Percentiles rank a stretch among this genome's conserved stretches.
Conservation (phyloP, 2,329 filamentous ascomycete species). For the Lithohypha guttulata region DNA sequence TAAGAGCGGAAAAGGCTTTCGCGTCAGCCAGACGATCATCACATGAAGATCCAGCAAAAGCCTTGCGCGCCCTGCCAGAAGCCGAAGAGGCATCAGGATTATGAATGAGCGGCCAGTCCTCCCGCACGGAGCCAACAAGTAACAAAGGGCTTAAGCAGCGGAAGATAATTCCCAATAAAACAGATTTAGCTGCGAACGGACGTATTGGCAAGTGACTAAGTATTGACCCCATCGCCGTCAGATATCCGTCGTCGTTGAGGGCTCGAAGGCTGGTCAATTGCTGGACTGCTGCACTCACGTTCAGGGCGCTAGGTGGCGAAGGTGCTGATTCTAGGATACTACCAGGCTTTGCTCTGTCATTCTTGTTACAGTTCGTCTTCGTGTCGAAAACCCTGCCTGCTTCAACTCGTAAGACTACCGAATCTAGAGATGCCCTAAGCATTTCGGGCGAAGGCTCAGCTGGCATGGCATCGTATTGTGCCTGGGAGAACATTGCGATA, state of each 20-base stretch:
- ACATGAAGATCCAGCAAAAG: constrained; percentile 3
- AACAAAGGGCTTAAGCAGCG: constrained; percentile 84
- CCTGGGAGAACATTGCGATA: constrained; percentile 88
- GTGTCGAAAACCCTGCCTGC: neutral
- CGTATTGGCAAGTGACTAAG: constrained; percentile 81
- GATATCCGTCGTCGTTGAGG: constrained; percentile 65
- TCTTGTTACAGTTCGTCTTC: neutral
- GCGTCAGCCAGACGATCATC: constrained; percentile 6
- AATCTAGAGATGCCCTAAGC: constrained; percentile 44
- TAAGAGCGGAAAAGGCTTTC: neutral
- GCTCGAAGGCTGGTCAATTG: constrained; percentile 86
- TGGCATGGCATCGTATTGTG: constrained; percentile 62
- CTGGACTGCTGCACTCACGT: constrained; percentile 84
- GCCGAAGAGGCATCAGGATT: neutral
- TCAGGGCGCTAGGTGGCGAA: constrained; percentile 65
- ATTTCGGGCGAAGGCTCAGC: constrained; percentile 56
- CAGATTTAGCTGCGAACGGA: constrained; percentile 86
- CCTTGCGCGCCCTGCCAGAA: neutral
- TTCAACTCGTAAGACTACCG: constrained; percentile 2
- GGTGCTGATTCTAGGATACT: neutral
- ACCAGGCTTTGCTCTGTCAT: neutral
- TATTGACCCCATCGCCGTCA: constrained; percentile 77
- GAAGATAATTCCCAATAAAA: constrained; percentile 75
- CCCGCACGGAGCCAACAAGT: constrained; percentile 50
- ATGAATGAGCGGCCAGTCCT: constrained; percentile 1